Evolutionary conservation across 805 yeast species (phyloP), one percentile per base, ranked within the genome.

Genomic region (Candida chauliodis): DNA sequence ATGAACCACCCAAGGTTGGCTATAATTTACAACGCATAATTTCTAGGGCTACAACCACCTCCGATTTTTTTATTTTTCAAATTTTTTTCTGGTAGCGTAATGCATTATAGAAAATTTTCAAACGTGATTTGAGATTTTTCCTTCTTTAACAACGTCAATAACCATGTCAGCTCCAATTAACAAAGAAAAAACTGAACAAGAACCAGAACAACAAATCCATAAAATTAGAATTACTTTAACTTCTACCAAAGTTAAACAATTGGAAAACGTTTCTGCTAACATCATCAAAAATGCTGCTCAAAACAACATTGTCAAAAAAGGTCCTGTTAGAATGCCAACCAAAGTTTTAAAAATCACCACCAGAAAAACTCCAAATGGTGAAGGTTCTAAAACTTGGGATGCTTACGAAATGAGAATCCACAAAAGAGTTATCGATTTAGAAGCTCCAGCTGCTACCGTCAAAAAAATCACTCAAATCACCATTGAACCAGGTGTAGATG

Each of bases 281-380:
- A 85, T 91, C 66, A 78, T 90, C 74, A 72, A 68, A 71, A 89
- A 87, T 66, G 96, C 98, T 71, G 76, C 76, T 71, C 78, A 76
- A 70, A 73, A 79, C 75, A 73, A 84, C 62, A 79, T 90, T 66
- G 78, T 75, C 71, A 89, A 88, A 84, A 91, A 89, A 81, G 99
- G 99, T 69, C 99, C 99, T 60, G 96, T 93, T 67, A 90, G 99
- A 86, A 76, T 93, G 78, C 99, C 99, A 79, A 93, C 99, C 76
- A 93, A 90, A 85, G 93, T 85, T 61, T 85, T 93, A 68, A 88
- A 85, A 76, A 79, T 93, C 78, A 79, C 95, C 77, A 93, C 99
- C 86, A 89, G 99, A 87, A 93, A 93, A 90, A 85, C 99, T 69
- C 99, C 99, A 67, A 95, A 95, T 75, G 99, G 99, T 93, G 97